A percentile compares a stretch with the other conserved stretches of the same genome.
Conservation (phyloP, 202 grass and related monocot species). For the Carex arenaria region DNA sequence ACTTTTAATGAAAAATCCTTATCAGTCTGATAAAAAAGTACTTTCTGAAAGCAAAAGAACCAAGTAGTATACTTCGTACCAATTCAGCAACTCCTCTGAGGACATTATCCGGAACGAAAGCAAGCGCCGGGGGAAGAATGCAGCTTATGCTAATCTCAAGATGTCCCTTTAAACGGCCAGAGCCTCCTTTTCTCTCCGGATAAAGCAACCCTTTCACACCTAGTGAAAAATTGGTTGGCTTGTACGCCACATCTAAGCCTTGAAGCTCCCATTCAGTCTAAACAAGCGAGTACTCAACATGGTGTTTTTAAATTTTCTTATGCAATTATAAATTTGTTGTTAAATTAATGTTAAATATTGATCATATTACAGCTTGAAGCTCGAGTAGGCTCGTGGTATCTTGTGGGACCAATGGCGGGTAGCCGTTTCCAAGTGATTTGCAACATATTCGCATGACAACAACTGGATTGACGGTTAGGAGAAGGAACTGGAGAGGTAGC, state of each 20-base stretch:
- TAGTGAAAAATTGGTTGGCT: slow-evolving; percentile 50
- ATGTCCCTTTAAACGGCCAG: slow-evolving; percentile 38
- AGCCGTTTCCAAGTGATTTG: slow-evolving; percentile 2
- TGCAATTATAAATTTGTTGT: not conserved
- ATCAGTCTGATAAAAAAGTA: not conserved
- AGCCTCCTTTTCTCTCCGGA: slow-evolving; percentile 30
- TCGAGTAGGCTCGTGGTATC: slow-evolving; percentile 15
- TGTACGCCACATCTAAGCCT: slow-evolving; percentile 43
- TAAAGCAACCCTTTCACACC: slow-evolving; percentile 50
- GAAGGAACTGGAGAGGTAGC: slow-evolving; percentile 79
- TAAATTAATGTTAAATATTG: not conserved
- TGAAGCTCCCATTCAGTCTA: slow-evolving; percentile 75
- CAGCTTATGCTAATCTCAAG: slow-evolving; percentile 54
- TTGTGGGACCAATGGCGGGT: slow-evolving; percentile 5
- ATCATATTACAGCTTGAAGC: slow-evolving; percentile 24
- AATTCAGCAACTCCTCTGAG: slow-evolving; percentile 54
- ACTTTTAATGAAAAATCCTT: not conserved
- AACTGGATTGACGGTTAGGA: slow-evolving; percentile 60
- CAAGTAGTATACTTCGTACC: slow-evolving; percentile 15
- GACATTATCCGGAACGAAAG: slow-evolving; percentile 40
- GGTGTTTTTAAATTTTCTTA: not conserved
- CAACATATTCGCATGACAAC: slow-evolving; percentile 44
- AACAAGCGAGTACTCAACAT: not conserved
- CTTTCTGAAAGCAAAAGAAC: not conserved
- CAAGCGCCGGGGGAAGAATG: slow-evolving; percentile 46